Evolutionary conservation across 495 filamentous ascomycete species (phyloP), one percentile per base, ranked within the genome.

Genomic region (Penicillium steckii): DNA sequence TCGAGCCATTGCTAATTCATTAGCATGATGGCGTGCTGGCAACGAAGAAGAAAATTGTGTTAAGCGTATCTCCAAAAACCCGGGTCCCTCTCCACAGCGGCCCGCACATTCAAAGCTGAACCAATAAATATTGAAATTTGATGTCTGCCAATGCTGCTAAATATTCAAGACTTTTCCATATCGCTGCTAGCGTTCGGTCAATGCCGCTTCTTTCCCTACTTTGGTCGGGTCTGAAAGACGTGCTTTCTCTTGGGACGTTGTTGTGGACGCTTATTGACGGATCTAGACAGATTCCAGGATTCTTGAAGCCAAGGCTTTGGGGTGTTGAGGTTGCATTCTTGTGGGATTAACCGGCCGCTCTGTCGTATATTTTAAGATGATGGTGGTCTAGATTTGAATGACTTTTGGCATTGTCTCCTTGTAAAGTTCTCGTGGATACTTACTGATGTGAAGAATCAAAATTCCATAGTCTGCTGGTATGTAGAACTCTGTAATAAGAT

Each of bases 1-100:
- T 41, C 4, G 38, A 41, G 13, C 8, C 8, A 10, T 24, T 41
- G 18, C 22, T 24, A 35, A 54, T 48, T 12, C 3, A 37, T 48
- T 37, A 47, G 35, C 19, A 27, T 24, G 45, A 54, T 54, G 44
- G 51, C 51, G 44, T 54, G 51, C 51, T 54, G 27, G 15, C n/a
- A 10, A 33, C 25, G 12, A 12, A 22, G n/a, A 26, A 40, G n/a
- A 33, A 44, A 41, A 27, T 37, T 17, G 48, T 38, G 21, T 44
- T 21, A 41, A 41, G 38, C 38, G 38, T 19, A 41, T 21, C 3
- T 13, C 33, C 15, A 37, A 37, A 15, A 37, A 8, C 33, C 33
- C 13, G 33, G 13, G 13, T 17, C n/a, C n/a, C 18, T 37, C 38
- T 10, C 38, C 38, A 41, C 38, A 21, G 10, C 38, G 38, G 38